A percentile compares a stretch with the other conserved stretches of the same genome.
phyloP scores from a whole-genome alignment of 1,284 basidiomycete genomes.

The Flammula alnicola region DNA sequence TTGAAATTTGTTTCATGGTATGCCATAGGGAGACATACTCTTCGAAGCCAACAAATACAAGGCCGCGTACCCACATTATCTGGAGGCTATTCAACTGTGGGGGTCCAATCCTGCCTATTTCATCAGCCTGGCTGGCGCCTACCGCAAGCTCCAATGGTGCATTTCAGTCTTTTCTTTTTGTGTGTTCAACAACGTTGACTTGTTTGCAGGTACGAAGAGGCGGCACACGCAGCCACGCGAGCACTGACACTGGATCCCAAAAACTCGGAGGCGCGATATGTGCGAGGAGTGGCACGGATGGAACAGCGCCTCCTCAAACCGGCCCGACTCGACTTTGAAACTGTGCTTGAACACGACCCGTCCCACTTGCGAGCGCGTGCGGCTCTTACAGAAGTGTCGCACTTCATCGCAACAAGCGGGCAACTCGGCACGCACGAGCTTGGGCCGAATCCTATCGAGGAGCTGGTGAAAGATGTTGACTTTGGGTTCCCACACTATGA shows the following conservation, averaged over 20 bases:
- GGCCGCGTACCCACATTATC: conserved; percentile 35
- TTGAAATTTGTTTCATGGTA: background rate
- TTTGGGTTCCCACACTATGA: conserved; percentile 40
- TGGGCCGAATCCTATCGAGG: conserved; percentile 20
- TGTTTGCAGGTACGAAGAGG: conserved; percentile 43
- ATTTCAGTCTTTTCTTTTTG: conserved; percentile 13
- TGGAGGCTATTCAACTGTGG: conserved; percentile 37
- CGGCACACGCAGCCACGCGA: conserved; percentile 44
- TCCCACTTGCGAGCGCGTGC: conserved; percentile 32
- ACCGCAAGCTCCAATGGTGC: conserved; percentile 45
- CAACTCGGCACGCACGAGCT: conserved; percentile 30
- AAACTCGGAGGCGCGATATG: conserved; percentile 46
- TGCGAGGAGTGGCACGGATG: conserved; percentile 47
- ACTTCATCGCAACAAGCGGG: conserved; percentile 29
- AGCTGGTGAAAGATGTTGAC: conserved; percentile 29
- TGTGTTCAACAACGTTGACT: background rate
- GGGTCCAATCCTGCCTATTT: conserved; percentile 41
- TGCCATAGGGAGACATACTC: conserved; percentile 34
- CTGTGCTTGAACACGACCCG: conserved; percentile 39
- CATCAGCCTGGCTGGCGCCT: conserved; percentile 45
- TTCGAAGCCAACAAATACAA: conserved; percentile 32
- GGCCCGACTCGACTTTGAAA: conserved; percentile 45
- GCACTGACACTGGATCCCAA: conserved; percentile 47
- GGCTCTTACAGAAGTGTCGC: conserved; percentile 33
- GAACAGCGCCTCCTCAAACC: conserved; percentile 37